Percentiles rank a stretch among this genome's conserved stretches.
Conservation (phyloP, 2,329 filamentous ascomycete genomes). For the Verticillium nonalfalfae region DNA sequence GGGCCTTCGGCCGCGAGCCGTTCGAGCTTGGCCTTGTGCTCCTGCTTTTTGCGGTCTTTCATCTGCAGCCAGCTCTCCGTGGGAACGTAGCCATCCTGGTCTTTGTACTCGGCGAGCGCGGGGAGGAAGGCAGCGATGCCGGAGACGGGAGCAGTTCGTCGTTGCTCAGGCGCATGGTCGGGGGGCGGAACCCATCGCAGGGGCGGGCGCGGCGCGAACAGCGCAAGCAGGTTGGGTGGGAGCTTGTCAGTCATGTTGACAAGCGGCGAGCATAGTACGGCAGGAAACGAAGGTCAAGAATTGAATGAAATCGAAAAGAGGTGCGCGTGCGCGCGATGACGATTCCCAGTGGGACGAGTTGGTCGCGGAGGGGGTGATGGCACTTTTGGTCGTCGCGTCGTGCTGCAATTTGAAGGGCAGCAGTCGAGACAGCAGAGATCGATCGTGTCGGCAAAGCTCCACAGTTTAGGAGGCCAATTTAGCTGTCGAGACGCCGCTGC, state of each 20-base stretch:
- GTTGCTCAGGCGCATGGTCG: slow-evolving; percentile 78
- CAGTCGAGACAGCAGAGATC: background rate
- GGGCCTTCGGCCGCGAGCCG: slow-evolving; percentile 56
- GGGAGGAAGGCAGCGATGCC: slow-evolving; percentile 72
- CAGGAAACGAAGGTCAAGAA: background rate
- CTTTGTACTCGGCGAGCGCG: slow-evolving; percentile 69
- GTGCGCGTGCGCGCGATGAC: background rate
- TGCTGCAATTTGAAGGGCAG: background rate
- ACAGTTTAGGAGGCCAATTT: background rate
- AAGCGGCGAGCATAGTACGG: background rate
- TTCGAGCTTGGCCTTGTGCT: slow-evolving; percentile 67
- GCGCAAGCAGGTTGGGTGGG: slow-evolving; percentile 82
- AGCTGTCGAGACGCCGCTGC: background rate
- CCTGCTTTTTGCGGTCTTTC: slow-evolving; percentile 74
- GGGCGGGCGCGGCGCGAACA: slow-evolving; percentile 91
- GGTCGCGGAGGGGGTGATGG: background rate
- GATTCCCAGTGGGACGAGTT: background rate
- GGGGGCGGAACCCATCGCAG: slow-evolving; percentile 80
- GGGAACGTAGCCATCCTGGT: slow-evolving; percentile 68
- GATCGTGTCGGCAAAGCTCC: background rate
- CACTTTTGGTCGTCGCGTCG: background rate
- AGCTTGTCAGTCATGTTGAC: slow-evolving; percentile 86
- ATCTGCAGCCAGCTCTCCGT: slow-evolving; percentile 92
- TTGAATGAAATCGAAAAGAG: background rate
- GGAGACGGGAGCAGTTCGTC: slow-evolving; percentile 64